phyloP scores from a whole-genome alignment of 495 filamentous ascomycete species.

The Friedmanniomyces simplex region DNA sequence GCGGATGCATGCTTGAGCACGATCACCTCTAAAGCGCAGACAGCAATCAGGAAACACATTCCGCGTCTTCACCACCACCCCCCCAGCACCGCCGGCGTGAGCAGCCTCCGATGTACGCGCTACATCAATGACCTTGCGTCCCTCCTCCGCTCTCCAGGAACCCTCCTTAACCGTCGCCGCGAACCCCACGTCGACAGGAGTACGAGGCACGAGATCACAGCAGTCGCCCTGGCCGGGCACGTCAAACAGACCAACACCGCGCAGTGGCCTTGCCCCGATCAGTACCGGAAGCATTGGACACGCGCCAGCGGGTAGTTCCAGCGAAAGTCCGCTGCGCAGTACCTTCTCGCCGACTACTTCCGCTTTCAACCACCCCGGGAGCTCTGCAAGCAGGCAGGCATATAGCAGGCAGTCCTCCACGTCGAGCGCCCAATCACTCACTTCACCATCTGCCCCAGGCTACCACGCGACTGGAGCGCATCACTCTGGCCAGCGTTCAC shows the following conservation, averaged over 20 bases:
- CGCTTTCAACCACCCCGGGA: constrained; percentile 48
- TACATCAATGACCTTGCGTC: constrained; percentile 18
- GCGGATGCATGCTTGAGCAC: no score
- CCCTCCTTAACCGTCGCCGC: constrained; percentile 2
- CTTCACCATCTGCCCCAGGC: constrained; percentile 40
- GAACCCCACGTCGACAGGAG: constrained; percentile 34
- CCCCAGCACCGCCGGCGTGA: not conserved
- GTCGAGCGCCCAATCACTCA: constrained; percentile 40
- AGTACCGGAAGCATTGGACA: constrained; percentile 38
- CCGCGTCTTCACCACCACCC: not conserved
- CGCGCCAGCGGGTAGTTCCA: constrained; percentile 36
- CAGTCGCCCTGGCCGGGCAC: constrained; percentile 53
- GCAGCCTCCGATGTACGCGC: constrained; percentile 9
- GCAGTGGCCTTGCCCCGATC: constrained; percentile 54
- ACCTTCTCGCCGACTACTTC: constrained; percentile 38
- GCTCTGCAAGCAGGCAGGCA: constrained; percentile 38
- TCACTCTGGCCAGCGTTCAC: constrained; percentile 49
- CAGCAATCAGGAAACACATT: not conserved
- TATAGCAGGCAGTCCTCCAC: constrained; percentile 30
- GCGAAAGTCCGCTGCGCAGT: constrained; percentile 39
- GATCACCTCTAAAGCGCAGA: not conserved
- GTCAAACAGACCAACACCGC: constrained; percentile 41
- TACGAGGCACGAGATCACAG: constrained; percentile 44
- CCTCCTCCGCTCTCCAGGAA: constrained; percentile 7
- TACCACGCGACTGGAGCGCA: constrained; percentile 42